Evolutionary conservation across 495 filamentous ascomycete genomes (phyloP), one percentile per base, ranked within the genome.

Genomic region (Xylaria flabelliformis): DNA sequence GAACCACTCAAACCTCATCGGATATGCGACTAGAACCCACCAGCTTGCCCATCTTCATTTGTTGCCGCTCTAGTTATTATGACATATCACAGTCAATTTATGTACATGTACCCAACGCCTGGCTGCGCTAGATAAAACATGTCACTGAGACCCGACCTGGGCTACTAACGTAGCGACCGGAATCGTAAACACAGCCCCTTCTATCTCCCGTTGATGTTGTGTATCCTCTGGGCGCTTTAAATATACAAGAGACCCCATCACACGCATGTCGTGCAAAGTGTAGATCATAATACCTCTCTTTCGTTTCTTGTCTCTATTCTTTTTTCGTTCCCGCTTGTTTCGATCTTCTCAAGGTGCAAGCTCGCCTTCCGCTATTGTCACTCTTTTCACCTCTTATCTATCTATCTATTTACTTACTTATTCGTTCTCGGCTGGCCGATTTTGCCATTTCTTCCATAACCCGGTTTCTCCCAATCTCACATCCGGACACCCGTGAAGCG

Each of bases 371-470:
- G 34, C n/a, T 29, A 29, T 29, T 19, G 48, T 29, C 65, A n/a
- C n/a, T 67, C 65, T 34, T 67, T 67, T 56, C 19, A 26, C 50
- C 7, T 39, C 36, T 39, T 39, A 3, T 21, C 10, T 10, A 6
- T 15, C 4, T 10, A 6, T 39, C 42, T 50, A 19, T 4, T 48
- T 51, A 19, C 53, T 48, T 34, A 21, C 6, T 32, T n/a, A 26
- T n/a, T 26, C n/a, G n/a, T 61, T 61, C 61, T 67, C 65, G 65
- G 65, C 65, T 67, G 65, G 65, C 65, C 65, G 65, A 67, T 55
- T 44, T 44, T 12, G 46, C 48, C 34, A 32, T 29, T 53, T 48
- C 46, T 67, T 19, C 26, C n/a, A 34, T 34, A 53, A 19, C 64
- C 48, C 64, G 48, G 64, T 59, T 59, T 69, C 21, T 1, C 9